A percentile compares a stretch with the other conserved stretches of the same genome.
phyloP scores from a whole-genome alignment of 148 eudicot species.

The Vaccinium macrocarpon region DNA sequence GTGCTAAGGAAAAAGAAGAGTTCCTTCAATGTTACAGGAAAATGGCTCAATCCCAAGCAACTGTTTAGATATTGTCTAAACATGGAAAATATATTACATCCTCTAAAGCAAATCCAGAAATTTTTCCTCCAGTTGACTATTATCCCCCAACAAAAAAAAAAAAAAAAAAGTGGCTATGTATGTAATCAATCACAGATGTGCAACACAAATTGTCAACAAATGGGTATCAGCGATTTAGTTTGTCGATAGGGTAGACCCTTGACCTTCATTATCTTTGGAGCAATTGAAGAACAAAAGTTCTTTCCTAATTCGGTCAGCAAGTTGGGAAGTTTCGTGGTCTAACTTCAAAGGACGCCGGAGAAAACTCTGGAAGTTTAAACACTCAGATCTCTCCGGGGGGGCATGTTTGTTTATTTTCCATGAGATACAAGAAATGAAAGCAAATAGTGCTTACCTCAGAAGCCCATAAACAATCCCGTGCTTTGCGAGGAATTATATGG shows the following conservation, averaged over 20 bases:
- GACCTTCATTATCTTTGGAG: slow-evolving; percentile 36
- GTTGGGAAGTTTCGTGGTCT: slow-evolving; percentile 60
- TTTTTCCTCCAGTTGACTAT: not conserved
- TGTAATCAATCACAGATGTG: not conserved
- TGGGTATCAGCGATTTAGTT: slow-evolving; percentile 15
- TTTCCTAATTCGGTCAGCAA: slow-evolving; percentile 61
- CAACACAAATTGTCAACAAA: not conserved
- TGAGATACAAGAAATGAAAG: not conserved
- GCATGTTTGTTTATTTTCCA: not conserved
- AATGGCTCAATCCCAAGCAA: not conserved
- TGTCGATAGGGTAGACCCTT: slow-evolving; percentile 40
- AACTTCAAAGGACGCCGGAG: slow-evolving; percentile 55
- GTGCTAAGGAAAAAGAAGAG: not conserved
- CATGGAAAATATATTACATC: not conserved
- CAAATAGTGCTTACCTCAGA: slow-evolving; percentile 65
- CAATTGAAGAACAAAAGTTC: slow-evolving; percentile 33
- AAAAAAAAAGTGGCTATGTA: not conserved
- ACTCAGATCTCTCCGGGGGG: not conserved
- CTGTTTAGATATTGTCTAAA: not conserved
- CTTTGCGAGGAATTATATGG: slow-evolving; percentile 86
- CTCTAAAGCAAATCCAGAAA: not conserved
- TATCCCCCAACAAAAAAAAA: too few relatives aligned
- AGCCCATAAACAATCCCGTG: slow-evolving; percentile 79
- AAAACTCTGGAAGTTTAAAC: slow-evolving; percentile 50
- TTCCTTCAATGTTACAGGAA: not conserved